Evolutionary conservation across 768 basidiomycete genomes (phyloP), one percentile per base, ranked within the genome.

Genomic region (Suillus bovinus): DNA sequence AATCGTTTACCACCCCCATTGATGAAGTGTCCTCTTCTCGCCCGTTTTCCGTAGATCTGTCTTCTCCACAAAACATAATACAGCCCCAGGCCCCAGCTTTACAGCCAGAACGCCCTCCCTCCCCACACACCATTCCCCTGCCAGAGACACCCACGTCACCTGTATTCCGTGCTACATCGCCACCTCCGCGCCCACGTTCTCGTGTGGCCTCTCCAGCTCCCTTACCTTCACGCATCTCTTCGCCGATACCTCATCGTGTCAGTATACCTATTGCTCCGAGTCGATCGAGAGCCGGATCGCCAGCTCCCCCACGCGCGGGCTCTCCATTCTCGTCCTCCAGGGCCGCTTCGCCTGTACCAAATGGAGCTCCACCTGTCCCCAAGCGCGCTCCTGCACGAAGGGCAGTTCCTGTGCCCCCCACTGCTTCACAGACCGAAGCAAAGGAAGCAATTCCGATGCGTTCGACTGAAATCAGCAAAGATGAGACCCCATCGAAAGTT

Each of bases 301-400:
- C 72, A 1, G 65, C 59, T 11, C 67, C 67, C 42, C n/a, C 44
- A 29, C 66, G 64, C 34, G 22, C 61, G 47, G 17, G 34, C 22
- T 74, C 76, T n/a, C 76, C 72, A 0, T 64, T 79, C 53, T 72
- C 68, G n/a, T 70, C 77, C 4, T 74, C 76, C 34, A 69, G 79
- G 38, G 63, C 75, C 3, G 69, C 69, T 14, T 80, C 81, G 5
- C 81, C 83, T 53, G 75, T 70, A 4, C 59, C 44, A 41, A 60
- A 64, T 2, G 63, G 66, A 1, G 75, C 77, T 7, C 89, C 89
- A 0, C 89, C 89, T 2, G 72, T 91, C 27, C 89, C 89, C 0
- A 80, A 86, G 46, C 78, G 89, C 50, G 89, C 89, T 0, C 82
- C 87, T 54, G 84, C 82, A 1, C 80, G 89, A 24, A 76, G 75